These are phyloP conservation scores for Globisporangium spinosum DNA, from an alignment of 352 stramenopile species.

Conservation along the genomic window DNA sequence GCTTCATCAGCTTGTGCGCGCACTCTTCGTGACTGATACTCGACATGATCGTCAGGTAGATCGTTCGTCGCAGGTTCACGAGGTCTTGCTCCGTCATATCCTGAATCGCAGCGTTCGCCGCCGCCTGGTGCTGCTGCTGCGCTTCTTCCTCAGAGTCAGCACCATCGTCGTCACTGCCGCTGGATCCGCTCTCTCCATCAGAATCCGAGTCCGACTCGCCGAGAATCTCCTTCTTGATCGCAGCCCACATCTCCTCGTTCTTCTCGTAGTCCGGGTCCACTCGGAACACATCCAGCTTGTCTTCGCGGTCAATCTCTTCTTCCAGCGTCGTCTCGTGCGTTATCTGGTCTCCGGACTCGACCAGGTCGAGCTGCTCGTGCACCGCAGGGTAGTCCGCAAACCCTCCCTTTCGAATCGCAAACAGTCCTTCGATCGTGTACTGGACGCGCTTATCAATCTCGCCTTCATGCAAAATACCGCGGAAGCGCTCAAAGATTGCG, in stretches of 20 bases:
- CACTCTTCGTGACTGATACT: conserved; percentile 98
- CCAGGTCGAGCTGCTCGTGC: conserved; percentile 94
- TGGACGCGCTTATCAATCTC: conserved; percentile 97
- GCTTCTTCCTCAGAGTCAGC: conserved; percentile 27
- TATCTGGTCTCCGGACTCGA: conserved; percentile 98
- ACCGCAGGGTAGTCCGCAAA: conserved; percentile 95
- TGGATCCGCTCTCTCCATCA: conserved; percentile 47
- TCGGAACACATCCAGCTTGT: conserved; percentile 95
- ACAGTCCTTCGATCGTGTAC: conserved; percentile 97
- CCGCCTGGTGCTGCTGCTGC: conserved; percentile 19
- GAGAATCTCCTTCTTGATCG: conserved; percentile 96
- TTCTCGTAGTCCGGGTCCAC: conserved; percentile 94
- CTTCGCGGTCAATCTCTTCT: conserved; percentile 94
- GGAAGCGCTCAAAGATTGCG: conserved; percentile 97
- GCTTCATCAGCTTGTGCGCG: conserved; percentile 97
- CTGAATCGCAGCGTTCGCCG: conserved; percentile 71
- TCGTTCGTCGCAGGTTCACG: conserved; percentile 96
- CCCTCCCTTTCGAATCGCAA: conserved; percentile 93
- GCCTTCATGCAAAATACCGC: conserved; percentile 96
- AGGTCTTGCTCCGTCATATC: conserved; percentile 98
- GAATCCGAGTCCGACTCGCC: conserved; percentile 89
- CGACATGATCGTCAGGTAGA: conserved; percentile 99
- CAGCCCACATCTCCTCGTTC: conserved; percentile 95
- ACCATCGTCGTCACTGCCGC: conserved; percentile 50
- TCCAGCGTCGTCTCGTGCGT: conserved; percentile 97